phyloP scores from a whole-genome alignment of 148 eudicot species.

The Oxyria digyna region DNA sequence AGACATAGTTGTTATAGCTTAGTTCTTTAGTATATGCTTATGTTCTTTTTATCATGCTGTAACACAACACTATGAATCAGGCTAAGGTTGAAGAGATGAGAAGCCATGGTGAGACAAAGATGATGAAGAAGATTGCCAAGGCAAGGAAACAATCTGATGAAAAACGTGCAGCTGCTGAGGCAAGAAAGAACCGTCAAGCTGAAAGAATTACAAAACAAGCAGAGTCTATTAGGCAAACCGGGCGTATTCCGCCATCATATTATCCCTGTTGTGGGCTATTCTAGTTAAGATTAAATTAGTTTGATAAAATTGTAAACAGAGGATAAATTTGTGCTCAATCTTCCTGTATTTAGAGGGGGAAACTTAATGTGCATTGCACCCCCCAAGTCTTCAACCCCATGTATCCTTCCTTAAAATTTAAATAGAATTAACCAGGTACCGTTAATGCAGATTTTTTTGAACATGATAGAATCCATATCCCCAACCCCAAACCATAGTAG shows the following conservation, averaged over 20 bases:
- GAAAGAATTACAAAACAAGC: slow-evolving; percentile 56
- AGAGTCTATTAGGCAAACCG: slow-evolving; percentile 75
- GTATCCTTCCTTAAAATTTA: not conserved
- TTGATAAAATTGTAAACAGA: not conserved
- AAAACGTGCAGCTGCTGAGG: slow-evolving; percentile 65
- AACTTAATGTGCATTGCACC: not conserved
- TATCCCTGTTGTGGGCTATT: slow-evolving; percentile 65
- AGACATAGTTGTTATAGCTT: too few relatives aligned
- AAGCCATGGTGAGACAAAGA: slow-evolving; percentile 71
- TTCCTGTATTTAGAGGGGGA: not conserved
- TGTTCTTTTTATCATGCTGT: not conserved
- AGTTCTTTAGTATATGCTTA: not conserved
- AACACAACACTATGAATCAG: slow-evolving; percentile 18
- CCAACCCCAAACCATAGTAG: too few relatives aligned
- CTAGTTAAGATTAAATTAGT: slow-evolving; percentile 7
- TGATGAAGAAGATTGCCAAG: slow-evolving; percentile 73
- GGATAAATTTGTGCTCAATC: not conserved
- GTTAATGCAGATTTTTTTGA: not conserved
- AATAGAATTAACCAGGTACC: not conserved
- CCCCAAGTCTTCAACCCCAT: too few relatives aligned
- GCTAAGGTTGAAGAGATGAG: slow-evolving; percentile 81
- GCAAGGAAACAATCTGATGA: slow-evolving; percentile 67
- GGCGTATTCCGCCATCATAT: slow-evolving; percentile 52
- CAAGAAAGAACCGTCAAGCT: slow-evolving; percentile 42
- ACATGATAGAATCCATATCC: too few relatives aligned